Evolutionary conservation across 1,284 basidiomycete species (phyloP).

Genomic region (Meira nashicola): DNA sequence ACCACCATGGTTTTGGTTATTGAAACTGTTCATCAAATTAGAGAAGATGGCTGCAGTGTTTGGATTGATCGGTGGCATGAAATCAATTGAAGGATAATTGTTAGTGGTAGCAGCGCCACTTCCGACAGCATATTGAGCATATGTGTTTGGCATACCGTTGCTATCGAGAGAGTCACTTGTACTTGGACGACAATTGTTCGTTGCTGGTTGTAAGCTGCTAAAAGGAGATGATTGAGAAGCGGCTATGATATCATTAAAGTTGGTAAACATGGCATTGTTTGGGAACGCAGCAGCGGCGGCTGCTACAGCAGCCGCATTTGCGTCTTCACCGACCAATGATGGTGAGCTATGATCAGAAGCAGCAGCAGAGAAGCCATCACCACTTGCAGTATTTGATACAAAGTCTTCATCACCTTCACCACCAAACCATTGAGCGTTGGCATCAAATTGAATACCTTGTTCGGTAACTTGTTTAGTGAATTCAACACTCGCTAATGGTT

Average conservation of each 20-base stretch:
- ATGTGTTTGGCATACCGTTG: neutral
- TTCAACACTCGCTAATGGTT: neutral
- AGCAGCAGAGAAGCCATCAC: too few species aligned
- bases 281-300: neutral
- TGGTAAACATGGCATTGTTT: too few species aligned
- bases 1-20: too few species aligned
- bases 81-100: neutral
- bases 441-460: neutral
- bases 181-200: too few species aligned
- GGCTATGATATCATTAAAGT: too few species aligned
- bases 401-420: neutral
- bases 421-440: neutral
- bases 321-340: too few species aligned
- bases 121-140: neutral
- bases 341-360: too few species aligned
- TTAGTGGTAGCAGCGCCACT: neutral
- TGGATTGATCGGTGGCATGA: slow-evolving; percentile 6
- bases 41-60: slow-evolving; percentile 7
- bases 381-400: too few species aligned
- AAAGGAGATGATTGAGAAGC: too few species aligned
- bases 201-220: too few species aligned
- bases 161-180: too few species aligned
- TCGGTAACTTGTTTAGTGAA: neutral
- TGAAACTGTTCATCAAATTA: slow-evolving; percentile 21
- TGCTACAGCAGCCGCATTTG: neutral